phyloP scores from a whole-genome alignment of 805 yeast species.

The Nakazawaea wyomingensis region DNA sequence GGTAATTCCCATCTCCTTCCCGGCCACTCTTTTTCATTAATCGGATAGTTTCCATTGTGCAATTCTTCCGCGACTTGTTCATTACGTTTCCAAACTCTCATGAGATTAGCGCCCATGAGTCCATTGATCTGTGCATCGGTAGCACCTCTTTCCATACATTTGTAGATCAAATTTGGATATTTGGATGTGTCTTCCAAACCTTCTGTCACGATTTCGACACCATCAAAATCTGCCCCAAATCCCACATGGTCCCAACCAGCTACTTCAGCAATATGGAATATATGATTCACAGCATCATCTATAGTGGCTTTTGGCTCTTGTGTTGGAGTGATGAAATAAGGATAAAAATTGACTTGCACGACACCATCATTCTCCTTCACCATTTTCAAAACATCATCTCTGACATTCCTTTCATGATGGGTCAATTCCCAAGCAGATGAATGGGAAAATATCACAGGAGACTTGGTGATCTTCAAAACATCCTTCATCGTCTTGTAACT shows the following conservation, averaged over 20 bases:
- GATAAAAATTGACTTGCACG: conserved; percentile 37
- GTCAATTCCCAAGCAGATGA: conserved; percentile 32
- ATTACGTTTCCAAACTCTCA: conserved; percentile 34
- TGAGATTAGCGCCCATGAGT: conserved; percentile 33
- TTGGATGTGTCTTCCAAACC: conserved; percentile 44
- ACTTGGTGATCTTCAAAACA: conserved; percentile 28
- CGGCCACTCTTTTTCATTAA: conserved; percentile 31
- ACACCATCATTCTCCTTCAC: conserved; percentile 37
- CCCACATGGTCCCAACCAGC: conserved; percentile 45
- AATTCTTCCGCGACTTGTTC: conserved; percentile 21
- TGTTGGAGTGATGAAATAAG: conserved; percentile 25
- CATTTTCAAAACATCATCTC: conserved; percentile 33
- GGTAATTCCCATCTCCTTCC: conserved; percentile 30
- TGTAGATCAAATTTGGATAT: conserved; percentile 35
- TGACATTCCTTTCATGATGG: conserved; percentile 35
- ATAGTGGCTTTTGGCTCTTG: conserved; percentile 25
- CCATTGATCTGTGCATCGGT: conserved; percentile 31
- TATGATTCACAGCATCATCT: conserved; percentile 39
- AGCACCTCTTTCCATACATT: conserved; percentile 27
- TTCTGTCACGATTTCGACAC: conserved; percentile 37
- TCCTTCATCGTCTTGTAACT: conserved; percentile 42
- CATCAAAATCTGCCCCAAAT: conserved; percentile 43
- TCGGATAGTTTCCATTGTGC: conserved; percentile 8
- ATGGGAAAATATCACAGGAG: conserved; percentile 42
- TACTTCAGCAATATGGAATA: conserved; percentile 30